Base-by-base conservation (phyloP, 495 filamentous ascomycete species). In the Aspergillus sclerotioniger region DNA sequence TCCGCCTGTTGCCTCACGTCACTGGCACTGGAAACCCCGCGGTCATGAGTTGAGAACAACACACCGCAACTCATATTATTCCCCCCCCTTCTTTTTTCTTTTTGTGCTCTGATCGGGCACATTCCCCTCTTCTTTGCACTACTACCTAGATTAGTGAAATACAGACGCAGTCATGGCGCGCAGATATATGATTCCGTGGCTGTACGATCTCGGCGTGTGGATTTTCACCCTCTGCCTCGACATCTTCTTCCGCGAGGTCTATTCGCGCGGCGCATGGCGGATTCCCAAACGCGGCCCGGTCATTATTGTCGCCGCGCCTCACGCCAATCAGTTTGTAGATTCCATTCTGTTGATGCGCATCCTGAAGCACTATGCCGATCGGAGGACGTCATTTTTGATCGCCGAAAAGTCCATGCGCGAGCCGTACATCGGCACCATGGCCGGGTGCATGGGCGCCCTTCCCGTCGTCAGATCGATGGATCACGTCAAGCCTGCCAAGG, bases 281-380 rank as follows among this genome's bases (percentile, higher is more conserved):
- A 88, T 98, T 20, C 94, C 94, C 35, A 82, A 86, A 58, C 81
- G 83, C 60, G 94, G 91, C 2, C 92, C 94, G 0, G 83, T 98
- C 54, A 91, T 98, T 41, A 93, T 98, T 67, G 94, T 98, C 59
- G 93, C 92, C n/a, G 94, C 95, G 17, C 94, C 94, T 59, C 94
- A 98, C 81, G 95, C 94, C 47, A 98, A 98, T 70, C 94, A 93
- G 86, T 99, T 99, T 63, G 91, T 98, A 62, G 94, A 99, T 65
- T 92, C 92, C 35, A 81, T 99, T 32, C 90, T 98, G 56, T 81
- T 99, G 21, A 94, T 95, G 84, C 90, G 92, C 48, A 88, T 90
- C 6, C 82, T 98, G 19, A 86, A 89, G 56, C 86, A 81, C 57
- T 92, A 96, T 76, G 87, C 90, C 48, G 85, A 90, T 50, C 90